Evolutionary conservation across 2,329 filamentous ascomycete genomes (phyloP).

Genomic region (Epichloe uncinata): DNA sequence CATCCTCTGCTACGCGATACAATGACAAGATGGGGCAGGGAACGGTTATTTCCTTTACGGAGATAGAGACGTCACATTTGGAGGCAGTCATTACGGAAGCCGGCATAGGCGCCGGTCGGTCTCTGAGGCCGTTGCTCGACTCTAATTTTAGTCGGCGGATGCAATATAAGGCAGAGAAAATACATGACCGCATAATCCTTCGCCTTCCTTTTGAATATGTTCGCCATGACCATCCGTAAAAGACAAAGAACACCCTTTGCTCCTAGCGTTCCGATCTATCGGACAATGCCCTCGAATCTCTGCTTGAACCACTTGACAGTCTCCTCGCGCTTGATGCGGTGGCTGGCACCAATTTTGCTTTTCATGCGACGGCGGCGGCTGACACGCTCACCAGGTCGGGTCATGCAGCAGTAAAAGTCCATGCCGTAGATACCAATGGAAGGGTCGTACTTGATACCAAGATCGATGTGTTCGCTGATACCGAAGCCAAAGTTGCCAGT

Average conservation of each 20-base stretch:
- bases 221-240: slow-evolving; percentile 28
- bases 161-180: slow-evolving; percentile 28
- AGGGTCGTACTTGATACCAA: slow-evolving; percentile 99
- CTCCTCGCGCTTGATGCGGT: slow-evolving; percentile 90
- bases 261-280: slow-evolving; percentile 46
- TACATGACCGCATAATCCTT: slow-evolving; percentile 23
- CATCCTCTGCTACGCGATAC: neutral
- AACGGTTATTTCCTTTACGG: neutral
- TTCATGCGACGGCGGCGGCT: slow-evolving; percentile 86
- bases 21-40: neutral
- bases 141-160: slow-evolving; percentile 39
- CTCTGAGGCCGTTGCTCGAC: slow-evolving; percentile 58
- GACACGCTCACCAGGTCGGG: slow-evolving; percentile 95
- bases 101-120: slow-evolving; percentile 57
- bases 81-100: slow-evolving; percentile 34
- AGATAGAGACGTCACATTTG: slow-evolving; percentile 21
- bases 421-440: slow-evolving; percentile 98
- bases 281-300: slow-evolving; percentile 96
- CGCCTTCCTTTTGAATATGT: slow-evolving; percentile 22
- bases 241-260: slow-evolving; percentile 16
- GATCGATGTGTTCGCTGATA: slow-evolving; percentile 99
- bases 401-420: slow-evolving; percentile 99
- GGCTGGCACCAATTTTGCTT: slow-evolving; percentile 70
- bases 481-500: slow-evolving; percentile 99
- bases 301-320: slow-evolving; percentile 90